Percentiles rank a stretch among this genome's conserved stretches.
Conservation (phyloP, 2,329 filamentous ascomycete species). For the Camptophora hylomeconis region DNA sequence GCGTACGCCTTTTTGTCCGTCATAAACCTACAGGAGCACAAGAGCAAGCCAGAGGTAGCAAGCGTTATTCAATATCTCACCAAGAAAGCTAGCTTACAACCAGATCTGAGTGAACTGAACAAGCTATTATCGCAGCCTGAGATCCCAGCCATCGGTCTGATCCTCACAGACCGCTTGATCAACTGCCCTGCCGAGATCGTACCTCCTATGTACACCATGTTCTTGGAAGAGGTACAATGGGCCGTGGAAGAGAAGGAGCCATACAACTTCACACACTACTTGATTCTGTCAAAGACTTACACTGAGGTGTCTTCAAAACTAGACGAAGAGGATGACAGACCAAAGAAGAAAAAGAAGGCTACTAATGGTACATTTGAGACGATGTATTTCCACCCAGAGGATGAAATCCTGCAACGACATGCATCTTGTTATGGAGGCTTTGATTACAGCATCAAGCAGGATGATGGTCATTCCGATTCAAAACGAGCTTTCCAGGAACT, state of each 20-base stretch:
- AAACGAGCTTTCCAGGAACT: conserved; percentile 90
- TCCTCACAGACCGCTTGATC: conserved; percentile 86
- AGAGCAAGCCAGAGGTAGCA: conserved; percentile 57
- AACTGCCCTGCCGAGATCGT: conserved; percentile 92
- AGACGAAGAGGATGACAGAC: conserved; percentile 49
- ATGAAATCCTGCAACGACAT: conserved; percentile 73
- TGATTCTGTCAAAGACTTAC: conserved; percentile 87
- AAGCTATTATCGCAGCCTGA: conserved; percentile 43
- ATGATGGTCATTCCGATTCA: conserved; percentile 72
- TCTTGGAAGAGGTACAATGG: conserved; percentile 78
- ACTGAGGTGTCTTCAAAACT: conserved; percentile 72
- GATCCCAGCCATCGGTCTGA: conserved; percentile 58
- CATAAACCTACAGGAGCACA: conserved; percentile 68
- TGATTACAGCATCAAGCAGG: conserved; percentile 63
- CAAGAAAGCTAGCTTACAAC: conserved; percentile 38
- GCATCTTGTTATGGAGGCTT: conserved; percentile 58
- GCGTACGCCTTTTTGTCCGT: conserved; percentile 87
- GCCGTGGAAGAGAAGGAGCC: conserved; percentile 84
- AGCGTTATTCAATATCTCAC: conserved; percentile 60
- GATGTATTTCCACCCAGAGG: conserved; percentile 93
- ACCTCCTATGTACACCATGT: conserved; percentile 89
- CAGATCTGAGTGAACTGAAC: conserved; percentile 43
- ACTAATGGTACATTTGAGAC: conserved; percentile 38
- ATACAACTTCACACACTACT: conserved; percentile 84
- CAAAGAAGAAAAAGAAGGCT: conserved; percentile 56